phyloP scores from a whole-genome alignment of 768 basidiomycete genomes.

The Lentinula lateritia region DNA sequence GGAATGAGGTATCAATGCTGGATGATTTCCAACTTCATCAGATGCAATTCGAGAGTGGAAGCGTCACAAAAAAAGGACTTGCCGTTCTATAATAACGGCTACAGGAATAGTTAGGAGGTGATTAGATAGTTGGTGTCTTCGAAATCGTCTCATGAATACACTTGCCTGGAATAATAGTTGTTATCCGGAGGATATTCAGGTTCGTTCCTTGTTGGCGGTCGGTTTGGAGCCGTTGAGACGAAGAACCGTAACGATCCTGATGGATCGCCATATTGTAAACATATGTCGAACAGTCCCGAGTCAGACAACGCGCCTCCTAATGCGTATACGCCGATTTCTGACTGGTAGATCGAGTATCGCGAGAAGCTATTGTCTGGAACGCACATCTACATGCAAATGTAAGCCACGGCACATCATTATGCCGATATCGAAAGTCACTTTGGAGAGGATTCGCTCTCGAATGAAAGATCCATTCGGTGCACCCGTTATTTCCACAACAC shows the following conservation, averaged over 20 bases:
- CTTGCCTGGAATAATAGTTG: neutral
- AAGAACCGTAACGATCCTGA: conserved; percentile 48
- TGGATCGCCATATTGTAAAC: conserved; percentile 38
- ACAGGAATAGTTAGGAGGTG: neutral
- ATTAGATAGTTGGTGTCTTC: neutral
- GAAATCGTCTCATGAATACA: neutral
- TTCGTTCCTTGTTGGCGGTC: conserved; percentile 24
- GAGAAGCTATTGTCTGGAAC: conserved; percentile 36
- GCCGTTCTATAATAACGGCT: conserved; percentile 2
- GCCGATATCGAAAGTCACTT: conserved; percentile 22
- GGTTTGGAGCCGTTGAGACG: conserved; percentile 40
- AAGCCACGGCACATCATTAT: neutral
- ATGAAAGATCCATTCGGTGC: conserved; percentile 38
- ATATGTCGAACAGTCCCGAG: conserved; percentile 32
- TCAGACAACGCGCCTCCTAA: conserved; percentile 37
- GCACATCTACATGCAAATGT: conserved; percentile 24
- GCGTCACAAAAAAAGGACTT: neutral
- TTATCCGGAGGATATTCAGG: conserved; percentile 5
- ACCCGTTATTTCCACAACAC: conserved; percentile 42
- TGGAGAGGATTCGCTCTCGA: conserved; percentile 39
- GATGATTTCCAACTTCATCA: neutral
- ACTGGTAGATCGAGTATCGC: conserved; percentile 39
- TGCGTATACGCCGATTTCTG: conserved; percentile 41
- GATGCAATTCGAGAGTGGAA: neutral
- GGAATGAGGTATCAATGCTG: neutral